phyloP scores from a whole-genome alignment of 2,329 filamentous ascomycete species.

The Macrophomina pseudophaseolina region DNA sequence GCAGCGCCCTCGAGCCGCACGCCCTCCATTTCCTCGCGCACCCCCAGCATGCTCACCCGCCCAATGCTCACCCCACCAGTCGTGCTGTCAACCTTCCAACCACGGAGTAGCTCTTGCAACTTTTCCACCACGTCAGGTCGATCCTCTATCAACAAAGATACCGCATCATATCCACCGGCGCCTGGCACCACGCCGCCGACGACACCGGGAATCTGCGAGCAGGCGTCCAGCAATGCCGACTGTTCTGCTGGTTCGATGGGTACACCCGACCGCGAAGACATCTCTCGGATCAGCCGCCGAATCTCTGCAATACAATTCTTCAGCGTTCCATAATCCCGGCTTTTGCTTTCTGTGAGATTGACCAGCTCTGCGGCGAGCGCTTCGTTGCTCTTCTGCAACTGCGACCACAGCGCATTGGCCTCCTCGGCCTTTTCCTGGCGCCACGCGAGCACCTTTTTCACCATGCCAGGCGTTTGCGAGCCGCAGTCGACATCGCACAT shows the following conservation, averaged over 20 bases:
- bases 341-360: conserved; percentile 53
- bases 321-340: conserved; percentile 59
- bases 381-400: conserved; percentile 76
- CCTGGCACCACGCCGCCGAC: conserved; percentile 92
- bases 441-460: conserved; percentile 89
- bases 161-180: conserved; percentile 90
- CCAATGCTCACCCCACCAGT: conserved; percentile 54
- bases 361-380: conserved; percentile 69
- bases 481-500: conserved; percentile 98
- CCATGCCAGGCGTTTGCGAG: conserved; percentile 92
- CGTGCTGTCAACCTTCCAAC: conserved; percentile 62
- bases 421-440: conserved; percentile 65
- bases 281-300: conserved; percentile 69
- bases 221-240: conserved; percentile 80
- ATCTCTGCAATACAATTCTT: conserved; percentile 57
- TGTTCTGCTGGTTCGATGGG: conserved; percentile 90
- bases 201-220: conserved; percentile 75
- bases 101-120: conserved; percentile 66
- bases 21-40: conserved; percentile 76
- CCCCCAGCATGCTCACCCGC: conserved; percentile 70
- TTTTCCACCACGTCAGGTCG: conserved; percentile 65
- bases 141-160: conserved; percentile 79
- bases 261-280: conserved; percentile 76
- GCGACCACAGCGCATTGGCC: conserved; percentile 75
- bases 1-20: conserved; percentile 49